Conservation (phyloP, 2,329 filamentous ascomycete species). For the Pestalotiopsis sp. region DNA sequence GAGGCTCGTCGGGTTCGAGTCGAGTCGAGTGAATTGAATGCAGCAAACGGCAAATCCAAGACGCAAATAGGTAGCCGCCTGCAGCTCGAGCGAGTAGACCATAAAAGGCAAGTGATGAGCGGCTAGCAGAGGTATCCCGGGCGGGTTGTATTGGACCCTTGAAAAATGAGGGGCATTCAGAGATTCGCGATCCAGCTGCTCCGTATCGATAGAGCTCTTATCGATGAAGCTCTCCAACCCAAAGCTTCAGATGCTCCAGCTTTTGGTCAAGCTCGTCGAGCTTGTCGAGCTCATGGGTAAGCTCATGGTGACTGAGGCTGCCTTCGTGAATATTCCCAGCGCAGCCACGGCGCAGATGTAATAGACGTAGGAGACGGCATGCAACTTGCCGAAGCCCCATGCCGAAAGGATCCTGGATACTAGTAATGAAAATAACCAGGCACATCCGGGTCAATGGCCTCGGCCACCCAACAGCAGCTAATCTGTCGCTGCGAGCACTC, state of each 20-base stretch:
- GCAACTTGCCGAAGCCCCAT: background rate
- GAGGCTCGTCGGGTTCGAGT: background rate
- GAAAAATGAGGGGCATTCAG: conserved; percentile 15
- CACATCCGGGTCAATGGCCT: background rate
- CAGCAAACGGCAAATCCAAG: background rate
- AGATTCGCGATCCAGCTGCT: conserved; percentile 20
- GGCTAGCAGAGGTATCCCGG: background rate
- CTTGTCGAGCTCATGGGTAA: background rate
- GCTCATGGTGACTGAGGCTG: background rate
- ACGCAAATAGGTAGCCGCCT: background rate
- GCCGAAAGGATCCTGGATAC: background rate
- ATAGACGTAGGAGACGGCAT: background rate
- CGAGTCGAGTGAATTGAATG: background rate
- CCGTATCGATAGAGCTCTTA: conserved; percentile 14
- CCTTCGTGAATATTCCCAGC: background rate
- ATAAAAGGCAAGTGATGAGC: background rate
- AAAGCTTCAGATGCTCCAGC: background rate
- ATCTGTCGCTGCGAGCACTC: background rate
- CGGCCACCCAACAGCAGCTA: background rate
- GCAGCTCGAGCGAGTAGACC: background rate
- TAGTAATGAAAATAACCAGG: background rate
- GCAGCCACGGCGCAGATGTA: background rate
- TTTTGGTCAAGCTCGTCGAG: background rate
- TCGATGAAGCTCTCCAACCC: conserved; percentile 2
- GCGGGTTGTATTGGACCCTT: conserved; percentile 18